Percentiles rank a stretch among this genome's conserved stretches.
Conservation (phyloP, 306 rosid genomes). For the Lathyrus tuberosus region DNA sequence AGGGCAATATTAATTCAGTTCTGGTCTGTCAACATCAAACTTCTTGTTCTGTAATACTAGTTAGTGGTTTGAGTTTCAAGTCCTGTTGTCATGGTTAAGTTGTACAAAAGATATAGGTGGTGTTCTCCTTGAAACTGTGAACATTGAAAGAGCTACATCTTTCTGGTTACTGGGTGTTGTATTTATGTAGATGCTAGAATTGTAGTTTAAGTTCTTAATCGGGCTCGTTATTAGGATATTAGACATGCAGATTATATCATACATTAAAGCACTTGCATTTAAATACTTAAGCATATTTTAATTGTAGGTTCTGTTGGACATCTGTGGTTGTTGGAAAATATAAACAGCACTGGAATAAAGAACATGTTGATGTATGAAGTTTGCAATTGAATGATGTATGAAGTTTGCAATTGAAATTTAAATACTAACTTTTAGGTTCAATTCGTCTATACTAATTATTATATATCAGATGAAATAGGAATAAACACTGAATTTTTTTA, state of each 20-base stretch:
- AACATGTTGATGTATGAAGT: no score
- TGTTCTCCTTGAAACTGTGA: constrained; percentile 5
- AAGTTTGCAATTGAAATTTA: no score
- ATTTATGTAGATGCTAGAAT: constrained; percentile 16
- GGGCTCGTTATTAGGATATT: background rate
- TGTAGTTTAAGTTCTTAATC: background rate
- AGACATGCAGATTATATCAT: background rate
- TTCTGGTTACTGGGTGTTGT: constrained; percentile 24
- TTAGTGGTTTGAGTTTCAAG: background rate
- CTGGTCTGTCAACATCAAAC: constrained; percentile 6
- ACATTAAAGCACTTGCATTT: background rate
- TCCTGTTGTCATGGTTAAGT: constrained; percentile 5
- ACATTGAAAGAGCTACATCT: constrained; percentile 21
- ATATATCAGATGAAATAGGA: no score
- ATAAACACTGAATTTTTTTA: no score
- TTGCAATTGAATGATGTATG: no score
- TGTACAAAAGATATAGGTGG: constrained; percentile 30
- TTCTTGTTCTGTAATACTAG: background rate
- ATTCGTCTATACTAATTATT: no score
- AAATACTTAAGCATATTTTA: no score
- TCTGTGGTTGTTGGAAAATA: no score
- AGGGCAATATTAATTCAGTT: constrained; percentile 14
- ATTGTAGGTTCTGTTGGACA: no score
- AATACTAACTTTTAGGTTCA: no score
- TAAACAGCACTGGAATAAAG: no score